phyloP scores from a whole-genome alignment of 2,329 filamentous ascomycete genomes.

The Penicillium griseofulvum region DNA sequence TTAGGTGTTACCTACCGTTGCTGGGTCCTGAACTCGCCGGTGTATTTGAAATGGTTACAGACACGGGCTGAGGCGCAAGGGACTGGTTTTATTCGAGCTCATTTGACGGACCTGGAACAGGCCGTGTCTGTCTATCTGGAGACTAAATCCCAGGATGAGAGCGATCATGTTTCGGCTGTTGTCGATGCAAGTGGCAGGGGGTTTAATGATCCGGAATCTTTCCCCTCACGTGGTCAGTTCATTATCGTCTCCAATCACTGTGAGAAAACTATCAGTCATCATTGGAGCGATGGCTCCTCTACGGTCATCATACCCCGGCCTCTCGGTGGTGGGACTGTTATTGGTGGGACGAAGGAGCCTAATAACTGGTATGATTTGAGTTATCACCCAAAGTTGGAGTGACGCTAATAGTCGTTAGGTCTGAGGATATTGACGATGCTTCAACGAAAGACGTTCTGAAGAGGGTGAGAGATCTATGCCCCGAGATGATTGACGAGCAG shows the following conservation, averaged over 20 bases:
- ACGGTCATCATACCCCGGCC: conserved; percentile 6
- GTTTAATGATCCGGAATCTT: conserved; percentile 4
- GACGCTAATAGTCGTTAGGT: background rate
- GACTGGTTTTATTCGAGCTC: background rate
- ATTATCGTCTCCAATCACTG: conserved; percentile 10
- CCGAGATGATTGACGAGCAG: background rate
- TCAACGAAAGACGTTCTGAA: background rate
- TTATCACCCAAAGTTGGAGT: background rate
- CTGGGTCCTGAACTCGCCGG: conserved; percentile 11
- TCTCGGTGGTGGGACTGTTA: conserved; percentile 6
- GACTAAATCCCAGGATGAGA: background rate
- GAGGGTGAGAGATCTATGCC: background rate
- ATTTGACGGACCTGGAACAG: background rate
- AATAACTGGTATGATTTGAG: conserved; percentile 3
- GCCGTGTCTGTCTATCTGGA: background rate
- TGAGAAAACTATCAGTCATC: conserved; percentile 9
- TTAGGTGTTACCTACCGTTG: conserved; percentile 7
- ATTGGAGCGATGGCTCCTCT: conserved; percentile 9
- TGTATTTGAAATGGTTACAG: conserved; percentile 9
- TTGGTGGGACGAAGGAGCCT: conserved; percentile 12
- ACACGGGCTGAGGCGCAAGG: background rate
- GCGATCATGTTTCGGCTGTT: background rate
- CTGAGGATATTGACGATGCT: background rate
- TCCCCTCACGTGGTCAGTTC: conserved; percentile 10
- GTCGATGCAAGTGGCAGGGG: conserved; percentile 8